Percentiles rank a stretch among this genome's conserved stretches.
These are phyloP conservation scores for Nidula microcarpa DNA, from an alignment of 768 basidiomycete genomes.

Conservation along the genomic window DNA sequence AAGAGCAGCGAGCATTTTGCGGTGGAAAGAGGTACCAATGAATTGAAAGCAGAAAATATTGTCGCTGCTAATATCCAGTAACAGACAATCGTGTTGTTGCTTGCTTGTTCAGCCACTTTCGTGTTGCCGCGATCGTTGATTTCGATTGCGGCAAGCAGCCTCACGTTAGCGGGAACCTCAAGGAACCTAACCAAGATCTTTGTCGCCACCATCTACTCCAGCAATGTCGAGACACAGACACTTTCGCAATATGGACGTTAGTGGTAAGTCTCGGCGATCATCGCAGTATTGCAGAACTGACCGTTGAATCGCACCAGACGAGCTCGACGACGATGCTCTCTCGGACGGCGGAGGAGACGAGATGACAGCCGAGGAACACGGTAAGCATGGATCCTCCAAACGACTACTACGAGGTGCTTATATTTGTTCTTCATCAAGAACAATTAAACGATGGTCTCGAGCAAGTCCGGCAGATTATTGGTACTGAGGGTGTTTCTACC, in stretches of 20 bases:
- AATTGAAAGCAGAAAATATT: not conserved
- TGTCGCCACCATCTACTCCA: not conserved
- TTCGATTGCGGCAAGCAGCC: slow-evolving; percentile 1
- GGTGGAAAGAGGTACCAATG: not conserved
- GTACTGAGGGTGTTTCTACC: slow-evolving; percentile 58
- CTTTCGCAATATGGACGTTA: slow-evolving; percentile 81
- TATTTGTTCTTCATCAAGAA: slow-evolving; percentile 1
- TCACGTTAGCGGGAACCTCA: not conserved
- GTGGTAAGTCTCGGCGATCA: slow-evolving; percentile 37
- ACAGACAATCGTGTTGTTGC: slow-evolving; percentile 5
- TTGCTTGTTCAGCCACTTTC: slow-evolving; percentile 8
- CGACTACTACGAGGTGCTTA: not conserved
- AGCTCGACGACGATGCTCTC: slow-evolving; percentile 78
- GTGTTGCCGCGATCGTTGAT: not conserved
- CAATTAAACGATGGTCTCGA: slow-evolving; percentile 73
- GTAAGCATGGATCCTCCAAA: slow-evolving; percentile 30
- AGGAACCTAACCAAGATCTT: no score
- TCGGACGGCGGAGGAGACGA: slow-evolving; percentile 78
- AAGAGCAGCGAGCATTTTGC: slow-evolving; percentile 48
- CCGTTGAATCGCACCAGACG: slow-evolving; percentile 45
- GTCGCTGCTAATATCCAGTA: not conserved
- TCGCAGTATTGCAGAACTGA: not conserved
- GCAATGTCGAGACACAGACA: slow-evolving; percentile 91
- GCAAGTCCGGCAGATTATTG: slow-evolving; percentile 64
- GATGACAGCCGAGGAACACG: slow-evolving; percentile 79